Conservation (phyloP, 345 rosid species). For the Dipteronia sinensis region DNA sequence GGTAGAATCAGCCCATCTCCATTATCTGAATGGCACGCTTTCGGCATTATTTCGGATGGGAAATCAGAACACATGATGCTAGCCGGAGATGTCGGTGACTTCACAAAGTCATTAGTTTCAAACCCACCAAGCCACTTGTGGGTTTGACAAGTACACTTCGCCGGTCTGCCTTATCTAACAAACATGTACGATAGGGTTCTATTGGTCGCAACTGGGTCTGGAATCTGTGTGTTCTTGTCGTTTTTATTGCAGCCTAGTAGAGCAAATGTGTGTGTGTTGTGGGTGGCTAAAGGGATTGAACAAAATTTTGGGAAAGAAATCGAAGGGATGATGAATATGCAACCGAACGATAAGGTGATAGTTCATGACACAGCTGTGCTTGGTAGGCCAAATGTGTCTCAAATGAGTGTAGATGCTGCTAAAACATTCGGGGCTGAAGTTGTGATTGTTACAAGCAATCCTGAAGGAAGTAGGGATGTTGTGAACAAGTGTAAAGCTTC, state of each 20-base stretch:
- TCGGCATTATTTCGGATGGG: slow-evolving; percentile 79
- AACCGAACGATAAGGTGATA: slow-evolving; percentile 58
- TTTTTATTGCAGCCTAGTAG: slow-evolving; percentile 68
- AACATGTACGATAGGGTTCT: slow-evolving; percentile 77
- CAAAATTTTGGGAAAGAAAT: slow-evolving; percentile 73
- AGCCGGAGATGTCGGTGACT: slow-evolving; percentile 89
- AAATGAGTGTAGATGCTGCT: slow-evolving; percentile 67
- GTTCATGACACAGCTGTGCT: slow-evolving; percentile 66
- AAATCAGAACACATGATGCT: slow-evolving; percentile 84
- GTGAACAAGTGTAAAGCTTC: slow-evolving; percentile 64
- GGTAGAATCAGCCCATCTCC: slow-evolving; percentile 96
- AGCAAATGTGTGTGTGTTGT: slow-evolving; percentile 59
- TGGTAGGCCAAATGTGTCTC: slow-evolving; percentile 72
- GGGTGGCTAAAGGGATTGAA: slow-evolving; percentile 81
- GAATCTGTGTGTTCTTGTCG: slow-evolving; percentile 81
- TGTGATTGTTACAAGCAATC: slow-evolving; percentile 86
- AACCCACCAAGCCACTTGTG: slow-evolving; percentile 76
- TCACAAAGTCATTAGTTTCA: slow-evolving; percentile 63
- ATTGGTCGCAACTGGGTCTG: slow-evolving; percentile 83
- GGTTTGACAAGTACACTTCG: slow-evolving; percentile 78
- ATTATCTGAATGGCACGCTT: slow-evolving; percentile 90
- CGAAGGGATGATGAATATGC: slow-evolving; percentile 49
- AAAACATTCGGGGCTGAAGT: slow-evolving; percentile 71
- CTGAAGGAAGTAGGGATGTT: slow-evolving; percentile 83
- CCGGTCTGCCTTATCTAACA: slow-evolving; percentile 72